These are phyloP conservation scores for Zymoseptoria pseudotritici DNA, from an alignment of 2,329 filamentous ascomycete species.

Conservation along the genomic window DNA sequence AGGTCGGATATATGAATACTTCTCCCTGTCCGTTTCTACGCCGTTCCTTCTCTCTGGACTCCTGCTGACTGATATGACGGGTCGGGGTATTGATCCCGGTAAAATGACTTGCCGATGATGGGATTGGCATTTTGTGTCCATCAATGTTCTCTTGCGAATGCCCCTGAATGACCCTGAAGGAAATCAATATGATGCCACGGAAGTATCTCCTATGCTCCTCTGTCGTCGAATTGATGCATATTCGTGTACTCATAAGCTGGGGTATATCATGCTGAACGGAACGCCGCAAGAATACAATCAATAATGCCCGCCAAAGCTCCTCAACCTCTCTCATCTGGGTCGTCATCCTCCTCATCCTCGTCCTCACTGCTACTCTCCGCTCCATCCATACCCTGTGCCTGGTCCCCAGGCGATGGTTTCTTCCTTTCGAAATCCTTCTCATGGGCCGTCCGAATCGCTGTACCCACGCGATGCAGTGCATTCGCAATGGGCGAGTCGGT, in stretches of 20 bases:
- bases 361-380: conserved; percentile 6
- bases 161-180: not conserved
- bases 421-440: conserved; percentile 10
- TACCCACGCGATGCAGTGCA: conserved; percentile 12
- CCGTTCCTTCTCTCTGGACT: no score
- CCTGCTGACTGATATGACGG: no score
- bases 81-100: no score
- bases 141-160: not conserved
- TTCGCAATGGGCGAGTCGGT: conserved; percentile 7
- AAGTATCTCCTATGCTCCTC: not conserved
- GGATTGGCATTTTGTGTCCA: no score
- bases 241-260: not conserved
- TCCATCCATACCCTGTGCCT: not conserved
- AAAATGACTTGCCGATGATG: no score
- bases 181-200: not conserved
- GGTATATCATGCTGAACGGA: not conserved
- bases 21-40: not conserved
- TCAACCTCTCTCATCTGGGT: not conserved
- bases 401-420: conserved; percentile 3
- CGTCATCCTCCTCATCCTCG: conserved; percentile 12
- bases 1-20: not conserved
- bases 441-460: conserved; percentile 11
- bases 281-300: not conserved
- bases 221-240: not conserved
- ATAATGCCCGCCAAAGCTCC: not conserved